A percentile compares a stretch with the other conserved stretches of the same genome.
phyloP scores from a whole-genome alignment of 2,329 filamentous ascomycete species.

The Escovopsis sp. region DNA sequence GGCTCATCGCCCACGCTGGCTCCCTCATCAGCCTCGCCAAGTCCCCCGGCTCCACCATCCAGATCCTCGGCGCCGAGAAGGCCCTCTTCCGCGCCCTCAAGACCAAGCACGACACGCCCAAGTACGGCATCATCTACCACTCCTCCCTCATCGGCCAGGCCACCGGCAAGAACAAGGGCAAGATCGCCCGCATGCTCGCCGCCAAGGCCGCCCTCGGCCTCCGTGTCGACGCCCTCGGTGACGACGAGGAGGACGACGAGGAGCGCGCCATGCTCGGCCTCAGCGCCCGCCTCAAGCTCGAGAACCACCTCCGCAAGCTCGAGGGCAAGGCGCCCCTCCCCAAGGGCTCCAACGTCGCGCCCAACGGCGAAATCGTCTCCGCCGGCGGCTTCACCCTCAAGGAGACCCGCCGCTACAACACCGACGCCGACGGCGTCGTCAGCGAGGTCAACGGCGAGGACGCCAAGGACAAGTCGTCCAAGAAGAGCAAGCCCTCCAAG shows the following conservation, averaged over 20 bases:
- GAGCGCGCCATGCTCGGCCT: slow-evolving; percentile 73
- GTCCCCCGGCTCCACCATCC: slow-evolving; percentile 86
- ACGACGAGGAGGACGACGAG: slow-evolving; percentile 62
- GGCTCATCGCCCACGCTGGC: slow-evolving; percentile 87
- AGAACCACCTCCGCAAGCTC: slow-evolving; percentile 59
- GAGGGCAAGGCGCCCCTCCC: slow-evolving; percentile 83
- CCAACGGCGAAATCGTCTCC: slow-evolving; percentile 48
- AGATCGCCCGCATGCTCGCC: slow-evolving; percentile 92
- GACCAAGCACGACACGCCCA: slow-evolving; percentile 98
- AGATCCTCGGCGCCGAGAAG: slow-evolving; percentile 98
- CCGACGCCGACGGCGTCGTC: slow-evolving; percentile 74
- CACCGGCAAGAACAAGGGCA: slow-evolving; percentile 96
- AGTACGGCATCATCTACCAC: slow-evolving; percentile 92
- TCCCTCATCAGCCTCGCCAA: slow-evolving; percentile 92
- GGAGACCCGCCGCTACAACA: slow-evolving; percentile 87
- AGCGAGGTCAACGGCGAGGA: slow-evolving; percentile 33
- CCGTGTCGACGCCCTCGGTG: slow-evolving; percentile 65
- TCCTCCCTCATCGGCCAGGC: slow-evolving; percentile 91
- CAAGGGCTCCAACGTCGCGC: slow-evolving; percentile 59
- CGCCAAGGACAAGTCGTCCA: slow-evolving; percentile 26
- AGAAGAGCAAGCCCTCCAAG: slow-evolving; percentile 20
- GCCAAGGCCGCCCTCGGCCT: slow-evolving; percentile 88
- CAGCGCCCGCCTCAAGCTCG: slow-evolving; percentile 54
- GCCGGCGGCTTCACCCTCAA: slow-evolving; percentile 81
- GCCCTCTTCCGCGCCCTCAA: slow-evolving; percentile 95